Base-by-base conservation (phyloP, 2,329 filamentous ascomycete species). In the Penicillium olsonii region DNA sequence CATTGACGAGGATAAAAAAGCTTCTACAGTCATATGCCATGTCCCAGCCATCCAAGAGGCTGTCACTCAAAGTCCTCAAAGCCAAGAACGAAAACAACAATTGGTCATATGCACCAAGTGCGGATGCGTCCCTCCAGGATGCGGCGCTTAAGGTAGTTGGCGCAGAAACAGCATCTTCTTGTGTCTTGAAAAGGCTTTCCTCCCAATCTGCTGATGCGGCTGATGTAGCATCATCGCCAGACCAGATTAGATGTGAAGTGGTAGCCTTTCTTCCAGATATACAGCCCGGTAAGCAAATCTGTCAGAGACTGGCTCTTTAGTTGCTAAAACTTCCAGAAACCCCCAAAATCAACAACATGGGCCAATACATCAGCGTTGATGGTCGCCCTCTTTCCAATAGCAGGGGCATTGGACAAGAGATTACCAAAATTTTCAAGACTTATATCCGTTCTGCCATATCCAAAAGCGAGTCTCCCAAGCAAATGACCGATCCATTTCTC, bases 41-140 rank as follows among this genome's bases (percentile, higher is more conserved):
- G 34, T 80, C 83, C 14, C 75, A 81, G 50, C 81, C 81, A 5
- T 64, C 71, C 9, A 75, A 79, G n/a, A 72, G 83, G 11, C 72
- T 87, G 20, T 79, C 78, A 1, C 60, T 83, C n/a, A 79, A 73
- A 50, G 69, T 77, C 0, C 54, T 86, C 17, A 81, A 83, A 63
- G 79, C 75, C 2, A 84, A 84, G 64, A 85, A 83, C 57, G 78
- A 85, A 55, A 78, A 78, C 46, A 68, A 62, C 4, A 88, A 87
- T 38, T 84, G 82, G 72, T 71, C 76, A 12, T 87, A 85, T 63
- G 80, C 78, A 1, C 81, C 83, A 0, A 79, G 76, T 37, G 54
- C 68, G 20, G 70, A 68, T 17, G 71, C 75, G 6, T 74, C 68
- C 31, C 60, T 81, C 2, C 68, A 74, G 53, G 79, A 85, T 63